Evolutionary conservation across 2,329 filamentous ascomycete species (phyloP), one percentile per base, ranked within the genome.

Genomic region (Ophiocordyceps sinensis): DNA sequence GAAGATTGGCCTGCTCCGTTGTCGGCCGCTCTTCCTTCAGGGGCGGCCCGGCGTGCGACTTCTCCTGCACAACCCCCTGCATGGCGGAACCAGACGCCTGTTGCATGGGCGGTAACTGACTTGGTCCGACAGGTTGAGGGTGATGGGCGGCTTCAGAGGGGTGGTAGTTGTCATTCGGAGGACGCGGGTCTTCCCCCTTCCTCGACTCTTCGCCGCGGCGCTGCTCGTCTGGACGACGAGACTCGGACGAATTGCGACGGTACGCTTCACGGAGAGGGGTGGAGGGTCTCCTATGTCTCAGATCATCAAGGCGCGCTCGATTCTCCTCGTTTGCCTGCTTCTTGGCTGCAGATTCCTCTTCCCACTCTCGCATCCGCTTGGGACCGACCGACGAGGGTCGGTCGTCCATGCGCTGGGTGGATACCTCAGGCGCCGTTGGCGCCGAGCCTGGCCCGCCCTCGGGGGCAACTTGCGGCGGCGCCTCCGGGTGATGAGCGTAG

Each of bases 111-210:
- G 79, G 75, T 13, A 81, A 60, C 53, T 73, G 74, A 41, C 62
- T 67, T 17, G 61, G 44, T 8, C 68, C 64, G 47, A 79, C 68
- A 15, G 73, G 64, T 9, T 58, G 59, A 17, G 60, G 55, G 55
- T 94, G 88, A 55, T 94, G 88, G 3, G 88, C 87, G 41, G 86
- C 85, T 60, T 95, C 87, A 1, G 88, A 94, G 5, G 89, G 87
- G 58, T 95, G 85, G 53, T 95, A 94, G 42, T 73, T 79, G 41
- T 91, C 84, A 47, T 79, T 81, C 28, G 72, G 74, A 42, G 84
- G 79, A 40, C 84, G 82, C 51, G 82, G 73, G 46, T 75, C 72
- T 28, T 78, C 74, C 6, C 58, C 59, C 26, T 71, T 64, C 31
- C 72, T 68, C 38, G 70, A 61, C 40, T 75, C 71, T 38, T 82